These are phyloP conservation scores for Aspergillus fijiensis DNA, from an alignment of 2,329 filamentous ascomycete genomes.

Conservation along the genomic window DNA sequence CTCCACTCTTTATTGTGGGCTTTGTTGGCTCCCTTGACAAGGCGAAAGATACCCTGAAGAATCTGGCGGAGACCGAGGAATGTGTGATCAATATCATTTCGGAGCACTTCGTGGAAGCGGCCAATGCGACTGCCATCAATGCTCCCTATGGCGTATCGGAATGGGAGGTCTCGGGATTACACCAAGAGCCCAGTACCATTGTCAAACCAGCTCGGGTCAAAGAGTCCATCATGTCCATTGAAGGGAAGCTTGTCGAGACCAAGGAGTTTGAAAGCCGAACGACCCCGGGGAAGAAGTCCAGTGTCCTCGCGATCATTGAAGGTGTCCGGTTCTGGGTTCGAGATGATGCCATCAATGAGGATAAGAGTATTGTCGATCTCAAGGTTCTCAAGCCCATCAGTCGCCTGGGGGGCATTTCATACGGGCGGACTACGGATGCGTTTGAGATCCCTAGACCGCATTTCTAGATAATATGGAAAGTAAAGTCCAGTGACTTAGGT, in stretches of 20 bases:
- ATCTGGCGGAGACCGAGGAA: slow-evolving; percentile 69
- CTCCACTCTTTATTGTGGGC: slow-evolving; percentile 73
- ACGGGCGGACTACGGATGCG: slow-evolving; percentile 67
- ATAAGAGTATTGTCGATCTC: slow-evolving; percentile 71
- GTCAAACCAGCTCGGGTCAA: slow-evolving; percentile 72
- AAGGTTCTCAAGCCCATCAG: slow-evolving; percentile 73
- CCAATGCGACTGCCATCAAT: slow-evolving; percentile 77
- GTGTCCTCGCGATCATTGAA: slow-evolving; percentile 74
- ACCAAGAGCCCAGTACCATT: slow-evolving; percentile 62
- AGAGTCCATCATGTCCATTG: slow-evolving; percentile 80
- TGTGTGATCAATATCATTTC: slow-evolving; percentile 85
- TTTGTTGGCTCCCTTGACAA: slow-evolving; percentile 57
- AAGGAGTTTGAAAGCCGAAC: slow-evolving; percentile 74
- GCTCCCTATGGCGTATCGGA: slow-evolving; percentile 74
- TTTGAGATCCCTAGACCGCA: slow-evolving; percentile 62
- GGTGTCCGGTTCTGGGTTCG: slow-evolving; percentile 85
- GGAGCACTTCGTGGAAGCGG: slow-evolving; percentile 82
- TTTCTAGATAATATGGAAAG: slow-evolving; percentile 16
- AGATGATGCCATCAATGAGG: slow-evolving; percentile 82
- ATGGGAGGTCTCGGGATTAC: slow-evolving; percentile 76
- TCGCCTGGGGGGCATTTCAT: slow-evolving; percentile 82
- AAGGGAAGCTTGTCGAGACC: slow-evolving; percentile 72
- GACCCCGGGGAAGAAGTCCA: slow-evolving; percentile 70
- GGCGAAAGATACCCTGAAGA: slow-evolving; percentile 77
- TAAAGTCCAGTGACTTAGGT: not conserved